A percentile compares a stretch with the other conserved stretches of the same genome.
Evolutionary conservation across 257 asterid genomes (phyloP).

Genomic region (Solanum gandarillasii): DNA sequence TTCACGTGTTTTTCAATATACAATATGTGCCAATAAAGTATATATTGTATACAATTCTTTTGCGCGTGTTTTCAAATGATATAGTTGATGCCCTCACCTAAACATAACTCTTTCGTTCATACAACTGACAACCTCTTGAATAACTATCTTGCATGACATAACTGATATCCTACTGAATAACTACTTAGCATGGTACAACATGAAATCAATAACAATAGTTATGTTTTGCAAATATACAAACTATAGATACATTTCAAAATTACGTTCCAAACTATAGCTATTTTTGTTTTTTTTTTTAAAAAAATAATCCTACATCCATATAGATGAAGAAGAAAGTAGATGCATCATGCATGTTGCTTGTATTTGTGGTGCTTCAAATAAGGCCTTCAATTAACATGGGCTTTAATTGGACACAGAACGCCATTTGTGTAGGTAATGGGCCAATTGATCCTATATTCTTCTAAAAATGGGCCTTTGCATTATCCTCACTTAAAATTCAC

Average conservation of each 20-base stretch:
- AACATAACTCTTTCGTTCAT: not conserved
- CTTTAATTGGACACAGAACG: not conserved
- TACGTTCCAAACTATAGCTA: not conserved
- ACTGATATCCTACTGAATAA: not conserved
- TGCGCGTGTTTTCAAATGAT: not conserved
- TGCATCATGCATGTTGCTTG: not conserved
- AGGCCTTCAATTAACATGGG: not conserved
- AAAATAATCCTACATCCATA: not conserved
- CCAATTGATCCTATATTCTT: not conserved
- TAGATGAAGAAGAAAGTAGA: not conserved
- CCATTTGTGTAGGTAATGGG: not conserved
- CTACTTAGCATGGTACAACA: not conserved
- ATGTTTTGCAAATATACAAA: not conserved
- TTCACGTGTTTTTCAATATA: not conserved
- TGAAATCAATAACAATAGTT: no score
- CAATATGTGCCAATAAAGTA: not conserved
- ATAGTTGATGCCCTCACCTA: rapidly evolving
- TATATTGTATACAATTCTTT: not conserved
- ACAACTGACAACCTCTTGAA: not conserved
- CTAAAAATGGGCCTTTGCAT: not conserved
- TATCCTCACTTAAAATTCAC: not conserved
- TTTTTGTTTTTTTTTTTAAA: not conserved
- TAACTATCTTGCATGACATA: not conserved
- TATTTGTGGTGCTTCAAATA: not conserved
- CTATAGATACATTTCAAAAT: not conserved